These are phyloP conservation scores for Heliamphora pulchella DNA, from an alignment of 179 eudicot species.

Conservation along the genomic window DNA sequence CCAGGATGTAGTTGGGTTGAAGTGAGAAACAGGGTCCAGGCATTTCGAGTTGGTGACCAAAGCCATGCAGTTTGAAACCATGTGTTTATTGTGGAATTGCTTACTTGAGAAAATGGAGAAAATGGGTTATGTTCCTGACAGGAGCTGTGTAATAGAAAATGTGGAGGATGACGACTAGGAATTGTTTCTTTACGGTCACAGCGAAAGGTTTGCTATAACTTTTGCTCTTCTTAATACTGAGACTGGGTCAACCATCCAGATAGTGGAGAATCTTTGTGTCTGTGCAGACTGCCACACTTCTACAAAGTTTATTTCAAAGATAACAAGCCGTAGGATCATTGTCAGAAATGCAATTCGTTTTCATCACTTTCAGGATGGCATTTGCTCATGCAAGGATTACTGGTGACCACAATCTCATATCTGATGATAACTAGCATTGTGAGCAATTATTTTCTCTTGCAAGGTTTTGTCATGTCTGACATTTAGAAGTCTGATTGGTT, in stretches of 20 bases:
- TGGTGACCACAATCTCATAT: slow-evolving; percentile 4
- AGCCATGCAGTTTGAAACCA: slow-evolving; percentile 22
- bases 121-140: slow-evolving; percentile 11
- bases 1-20: slow-evolving; percentile 73
- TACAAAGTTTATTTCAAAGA: slow-evolving; percentile 2
- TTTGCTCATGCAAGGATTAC: too few relatives aligned
- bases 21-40: slow-evolving; percentile 32
- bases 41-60: slow-evolving; percentile 43
- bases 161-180: slow-evolving; percentile 9
- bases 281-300: neutral
- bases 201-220: neutral
- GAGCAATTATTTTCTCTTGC: neutral
- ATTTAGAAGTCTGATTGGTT: neutral
- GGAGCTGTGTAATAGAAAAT: neutral
- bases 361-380: slow-evolving; percentile 11
- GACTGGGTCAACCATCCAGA: neutral
- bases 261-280: slow-evolving; percentile 2
- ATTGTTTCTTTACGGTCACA: slow-evolving; percentile 8
- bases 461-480: neutral
- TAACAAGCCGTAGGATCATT: neutral
- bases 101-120: slow-evolving; percentile 9
- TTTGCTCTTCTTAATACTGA: slow-evolving; percentile 2
- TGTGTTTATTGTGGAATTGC: neutral
- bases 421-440: neutral
- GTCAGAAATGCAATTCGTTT: neutral